Evolutionary conservation across 2,329 filamentous ascomycete genomes (phyloP).

Genomic region (Pleomassaria siparia): DNA sequence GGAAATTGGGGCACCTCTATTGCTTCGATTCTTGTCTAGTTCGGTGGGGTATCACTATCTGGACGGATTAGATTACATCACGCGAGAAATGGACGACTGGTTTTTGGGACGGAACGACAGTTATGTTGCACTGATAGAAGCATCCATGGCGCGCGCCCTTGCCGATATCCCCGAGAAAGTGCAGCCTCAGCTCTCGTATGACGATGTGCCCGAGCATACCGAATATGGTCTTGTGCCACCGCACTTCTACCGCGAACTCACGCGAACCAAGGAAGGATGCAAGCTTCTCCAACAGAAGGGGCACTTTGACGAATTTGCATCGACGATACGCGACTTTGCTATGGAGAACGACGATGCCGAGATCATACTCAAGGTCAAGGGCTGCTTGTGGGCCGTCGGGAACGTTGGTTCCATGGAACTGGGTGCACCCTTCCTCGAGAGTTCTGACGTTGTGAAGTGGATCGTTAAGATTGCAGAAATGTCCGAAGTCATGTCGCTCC

Average conservation of each 20-base stretch:
- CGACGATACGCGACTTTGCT: constrained; percentile 83
- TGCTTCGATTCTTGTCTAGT: constrained; percentile 90
- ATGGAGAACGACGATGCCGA: constrained; percentile 84
- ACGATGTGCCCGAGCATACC: constrained; percentile 50
- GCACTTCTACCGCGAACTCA: constrained; percentile 95
- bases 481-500: constrained; percentile 86
- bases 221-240: constrained; percentile 73
- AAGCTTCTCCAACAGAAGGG: constrained; percentile 87
- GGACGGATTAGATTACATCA: constrained; percentile 96
- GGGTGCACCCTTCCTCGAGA: constrained; percentile 89
- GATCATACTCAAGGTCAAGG: constrained; percentile 89
- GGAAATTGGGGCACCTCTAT: constrained; percentile 90
- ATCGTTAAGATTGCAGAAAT: constrained; percentile 87
- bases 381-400: constrained; percentile 94
- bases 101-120: constrained; percentile 94
- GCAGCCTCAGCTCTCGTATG: constrained; percentile 47
- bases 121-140: constrained; percentile 94
- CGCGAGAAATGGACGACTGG: constrained; percentile 99
- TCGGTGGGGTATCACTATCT: constrained; percentile 98
- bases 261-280: constrained; percentile 89
- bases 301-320: constrained; percentile 91
- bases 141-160: constrained; percentile 87
- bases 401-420: constrained; percentile 99
- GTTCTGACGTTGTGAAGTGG: constrained; percentile 80
- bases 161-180: constrained; percentile 60